A percentile compares a stretch with the other conserved stretches of the same genome.
Conservation (phyloP, 768 basidiomycete species). For the Amyloporia xantha region DNA sequence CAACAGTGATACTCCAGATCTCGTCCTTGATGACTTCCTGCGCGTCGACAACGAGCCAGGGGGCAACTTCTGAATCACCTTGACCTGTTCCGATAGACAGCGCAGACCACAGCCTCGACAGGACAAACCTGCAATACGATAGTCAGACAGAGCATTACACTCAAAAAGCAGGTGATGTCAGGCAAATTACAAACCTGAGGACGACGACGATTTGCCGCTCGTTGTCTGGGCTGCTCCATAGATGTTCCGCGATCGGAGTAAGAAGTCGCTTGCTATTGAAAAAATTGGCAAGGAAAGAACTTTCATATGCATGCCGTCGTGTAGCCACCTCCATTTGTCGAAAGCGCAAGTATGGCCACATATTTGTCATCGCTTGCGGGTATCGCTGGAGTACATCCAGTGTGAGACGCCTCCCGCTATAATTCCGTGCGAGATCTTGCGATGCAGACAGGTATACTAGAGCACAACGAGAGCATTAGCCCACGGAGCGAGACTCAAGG, state of each 20-base stretch:
- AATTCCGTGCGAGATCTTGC: slow-evolving; percentile 39
- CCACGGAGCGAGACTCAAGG: neutral
- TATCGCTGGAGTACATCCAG: slow-evolving; percentile 29
- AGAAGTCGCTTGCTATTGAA: slow-evolving; percentile 21
- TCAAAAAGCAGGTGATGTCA: no score
- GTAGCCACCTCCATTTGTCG: slow-evolving; percentile 38
- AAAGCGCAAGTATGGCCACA: slow-evolving; percentile 65
- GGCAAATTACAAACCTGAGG: slow-evolving; percentile 47
- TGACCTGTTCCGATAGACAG: slow-evolving; percentile 40
- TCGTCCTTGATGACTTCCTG: slow-evolving; percentile 49
- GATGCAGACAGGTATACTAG: slow-evolving; percentile 62
- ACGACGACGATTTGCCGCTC: slow-evolving; percentile 50
- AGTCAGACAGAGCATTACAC: no score
- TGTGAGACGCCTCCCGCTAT: slow-evolving; percentile 43
- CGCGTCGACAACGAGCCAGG: slow-evolving; percentile 41
- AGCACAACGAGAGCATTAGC: slow-evolving; percentile 1
- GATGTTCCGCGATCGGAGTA: slow-evolving; percentile 31
- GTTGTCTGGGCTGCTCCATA: slow-evolving; percentile 60
- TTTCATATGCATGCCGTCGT: slow-evolving; percentile 34
- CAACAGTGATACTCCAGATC: slow-evolving; percentile 50
- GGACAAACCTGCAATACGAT: slow-evolving; percentile 41
- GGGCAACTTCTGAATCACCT: slow-evolving; percentile 22
- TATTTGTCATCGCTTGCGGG: slow-evolving; percentile 42
- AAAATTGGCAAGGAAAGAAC: slow-evolving; percentile 44
- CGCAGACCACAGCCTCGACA: slow-evolving; percentile 58